phyloP scores from a whole-genome alignment of 129 eudicot genomes.

The Flaveria ramosissima region DNA sequence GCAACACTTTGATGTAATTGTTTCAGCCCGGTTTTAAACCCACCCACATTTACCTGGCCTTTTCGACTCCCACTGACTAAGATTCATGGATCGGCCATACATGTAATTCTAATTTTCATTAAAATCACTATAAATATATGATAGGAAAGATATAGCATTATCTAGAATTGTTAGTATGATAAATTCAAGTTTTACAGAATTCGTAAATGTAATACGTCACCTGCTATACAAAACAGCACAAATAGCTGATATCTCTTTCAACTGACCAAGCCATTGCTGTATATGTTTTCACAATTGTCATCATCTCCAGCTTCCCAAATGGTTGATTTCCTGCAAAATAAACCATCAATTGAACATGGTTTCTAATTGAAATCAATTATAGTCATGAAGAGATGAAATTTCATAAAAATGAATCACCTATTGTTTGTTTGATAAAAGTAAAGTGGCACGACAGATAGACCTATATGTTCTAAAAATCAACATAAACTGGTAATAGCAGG shows the following conservation, averaged over 20 bases:
- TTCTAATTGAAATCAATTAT: constrained; percentile 3
- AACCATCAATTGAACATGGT: constrained; percentile 21
- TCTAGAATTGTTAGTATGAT: constrained; percentile 16
- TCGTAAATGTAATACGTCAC: constrained; percentile 15
- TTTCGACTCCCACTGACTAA: not conserved
- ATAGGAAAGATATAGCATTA: not conserved
- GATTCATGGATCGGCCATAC: not conserved
- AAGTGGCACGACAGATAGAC: constrained; percentile 24
- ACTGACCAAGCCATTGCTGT: not conserved
- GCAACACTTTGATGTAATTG: not conserved
- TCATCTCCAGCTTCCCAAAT: constrained; percentile 8
- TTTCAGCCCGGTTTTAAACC: not conserved
- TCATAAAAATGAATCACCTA: constrained; percentile 20
- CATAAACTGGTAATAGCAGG: constrained; percentile 16
- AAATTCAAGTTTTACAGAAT: constrained; percentile 14
- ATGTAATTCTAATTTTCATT: constrained; percentile 9
- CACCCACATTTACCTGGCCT: not conserved
- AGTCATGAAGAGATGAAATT: not conserved
- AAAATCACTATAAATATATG: constrained; percentile 17
- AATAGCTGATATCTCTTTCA: constrained; percentile 16
- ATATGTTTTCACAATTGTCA: constrained; percentile 16
- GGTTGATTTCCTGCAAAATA: constrained; percentile 34
- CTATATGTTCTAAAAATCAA: constrained; percentile 15
- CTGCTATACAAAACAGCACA: constrained; percentile 32
- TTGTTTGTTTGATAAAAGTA: constrained; percentile 22